Conservation (phyloP, 495 filamentous ascomycete species). For the Oidiodendron maius region DNA sequence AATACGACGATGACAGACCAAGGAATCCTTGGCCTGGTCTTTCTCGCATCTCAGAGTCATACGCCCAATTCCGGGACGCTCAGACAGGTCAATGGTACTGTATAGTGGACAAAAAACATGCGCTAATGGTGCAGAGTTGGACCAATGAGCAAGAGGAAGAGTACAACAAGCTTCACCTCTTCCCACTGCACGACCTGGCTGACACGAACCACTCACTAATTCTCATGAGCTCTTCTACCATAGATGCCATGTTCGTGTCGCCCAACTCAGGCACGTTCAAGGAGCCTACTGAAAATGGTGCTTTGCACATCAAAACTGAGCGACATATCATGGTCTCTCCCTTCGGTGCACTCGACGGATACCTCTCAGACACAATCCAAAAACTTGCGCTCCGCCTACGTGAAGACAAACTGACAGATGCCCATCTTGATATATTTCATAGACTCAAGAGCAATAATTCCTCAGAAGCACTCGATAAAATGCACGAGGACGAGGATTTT, state of each 20-base stretch:
- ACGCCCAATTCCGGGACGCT: not conserved
- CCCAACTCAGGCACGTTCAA: not conserved
- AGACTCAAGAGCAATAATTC: not conserved
- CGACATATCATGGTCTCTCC: not conserved
- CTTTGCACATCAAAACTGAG: not conserved
- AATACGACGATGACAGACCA: not conserved
- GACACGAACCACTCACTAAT: not conserved
- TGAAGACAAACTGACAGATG: slow-evolving; percentile 2
- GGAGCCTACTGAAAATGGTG: not conserved
- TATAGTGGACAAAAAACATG: not conserved
- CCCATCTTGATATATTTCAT: not conserved
- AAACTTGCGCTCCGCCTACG: not conserved
- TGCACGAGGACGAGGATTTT: slow-evolving; percentile 3
- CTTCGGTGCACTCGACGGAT: not conserved
- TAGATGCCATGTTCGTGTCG: not conserved
- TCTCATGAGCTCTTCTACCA: no score
- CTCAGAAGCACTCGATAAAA: not conserved
- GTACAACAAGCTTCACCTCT: slow-evolving; percentile 1
- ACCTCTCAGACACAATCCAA: not conserved
- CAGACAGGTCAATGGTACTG: not conserved
- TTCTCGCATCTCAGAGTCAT: slow-evolving; percentile 1
- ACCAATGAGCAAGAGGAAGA: not conserved
- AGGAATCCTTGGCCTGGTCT: slow-evolving; percentile 5
- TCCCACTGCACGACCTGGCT: slow-evolving; percentile 3
- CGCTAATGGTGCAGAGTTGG: not conserved